These are phyloP conservation scores for Artemisia annua DNA, from an alignment of 129 eudicot genomes.

Conservation along the genomic window DNA sequence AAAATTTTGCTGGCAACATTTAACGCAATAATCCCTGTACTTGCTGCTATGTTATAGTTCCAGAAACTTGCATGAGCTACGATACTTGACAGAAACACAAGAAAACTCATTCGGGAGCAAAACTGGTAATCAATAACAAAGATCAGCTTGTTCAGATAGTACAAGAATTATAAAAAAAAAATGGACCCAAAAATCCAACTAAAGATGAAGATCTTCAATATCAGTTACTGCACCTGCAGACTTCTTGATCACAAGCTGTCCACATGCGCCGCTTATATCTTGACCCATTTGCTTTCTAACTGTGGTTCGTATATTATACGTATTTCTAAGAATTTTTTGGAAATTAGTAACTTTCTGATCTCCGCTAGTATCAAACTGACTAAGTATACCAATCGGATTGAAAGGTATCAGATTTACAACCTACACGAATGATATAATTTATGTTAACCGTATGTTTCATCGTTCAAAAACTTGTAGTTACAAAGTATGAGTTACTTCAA, in stretches of 20 bases:
- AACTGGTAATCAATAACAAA: slow-evolving; percentile 4
- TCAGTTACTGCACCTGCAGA: slow-evolving; percentile 57
- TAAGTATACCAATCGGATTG: slow-evolving; percentile 46
- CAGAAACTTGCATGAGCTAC: slow-evolving; percentile 4
- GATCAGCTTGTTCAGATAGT: not conserved
- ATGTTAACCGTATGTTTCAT: too few relatives aligned
- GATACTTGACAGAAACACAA: not conserved
- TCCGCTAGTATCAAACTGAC: slow-evolving; percentile 66
- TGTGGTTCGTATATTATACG: slow-evolving; percentile 77
- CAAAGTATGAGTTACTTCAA: too few relatives aligned
- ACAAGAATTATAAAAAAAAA: not conserved
- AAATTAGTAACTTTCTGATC: slow-evolving; percentile 57
- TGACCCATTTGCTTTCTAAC: slow-evolving; percentile 98
- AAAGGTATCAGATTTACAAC: too few relatives aligned
- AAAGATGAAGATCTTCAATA: slow-evolving; percentile 83
- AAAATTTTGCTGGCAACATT: too few relatives aligned
- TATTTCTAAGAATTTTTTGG: slow-evolving; percentile 67
- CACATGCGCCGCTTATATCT: slow-evolving; percentile 97
- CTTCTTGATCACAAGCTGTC: slow-evolving; percentile 86
- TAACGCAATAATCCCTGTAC: too few relatives aligned
- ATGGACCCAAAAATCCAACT: slow-evolving; percentile 23
- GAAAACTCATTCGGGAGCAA: not conserved
- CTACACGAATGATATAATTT: too few relatives aligned
- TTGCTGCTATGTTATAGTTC: slow-evolving; percentile 1
- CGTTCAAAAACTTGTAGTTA: too few relatives aligned